Evolutionary conservation across 2,329 filamentous ascomycete species (phyloP).

Genomic region (Fusarium caatingaense): DNA sequence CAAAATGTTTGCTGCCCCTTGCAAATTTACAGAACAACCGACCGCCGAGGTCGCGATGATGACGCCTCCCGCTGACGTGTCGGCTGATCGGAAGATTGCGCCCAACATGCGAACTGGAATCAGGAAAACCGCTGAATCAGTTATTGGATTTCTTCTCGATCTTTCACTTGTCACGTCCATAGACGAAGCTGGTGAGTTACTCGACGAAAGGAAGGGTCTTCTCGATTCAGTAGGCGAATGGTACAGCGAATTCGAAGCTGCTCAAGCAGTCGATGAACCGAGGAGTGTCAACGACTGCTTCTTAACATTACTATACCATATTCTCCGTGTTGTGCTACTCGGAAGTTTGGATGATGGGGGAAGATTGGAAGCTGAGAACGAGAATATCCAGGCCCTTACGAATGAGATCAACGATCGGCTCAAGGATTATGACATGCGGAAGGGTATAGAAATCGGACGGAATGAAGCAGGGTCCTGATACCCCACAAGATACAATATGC

Average conservation of each 20-base stretch:
- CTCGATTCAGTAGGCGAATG: constrained; percentile 50
- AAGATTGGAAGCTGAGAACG: constrained; percentile 48
- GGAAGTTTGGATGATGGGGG: constrained; percentile 48
- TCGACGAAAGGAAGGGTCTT: constrained; percentile 48
- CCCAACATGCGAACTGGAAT: constrained; percentile 54
- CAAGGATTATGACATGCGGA: constrained; percentile 44
- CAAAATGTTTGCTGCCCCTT: constrained; percentile 57
- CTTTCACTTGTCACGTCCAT: constrained; percentile 44
- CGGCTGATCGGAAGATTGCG: constrained; percentile 47
- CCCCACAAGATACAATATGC: no score
- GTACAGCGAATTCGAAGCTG: constrained; percentile 47
- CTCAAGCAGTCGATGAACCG: constrained; percentile 21
- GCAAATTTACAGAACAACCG: constrained; percentile 53
- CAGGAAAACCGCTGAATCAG: constrained; percentile 48
- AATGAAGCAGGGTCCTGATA: neutral
- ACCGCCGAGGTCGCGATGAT: constrained; percentile 21
- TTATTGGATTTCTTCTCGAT: constrained; percentile 50
- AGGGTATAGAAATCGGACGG: neutral
- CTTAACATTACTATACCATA: constrained; percentile 50
- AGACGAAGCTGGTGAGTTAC: constrained; percentile 41
- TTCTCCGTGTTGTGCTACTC: constrained; percentile 51
- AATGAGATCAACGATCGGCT: constrained; percentile 48
- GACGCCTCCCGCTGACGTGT: constrained; percentile 37
- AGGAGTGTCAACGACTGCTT: constrained; percentile 51
- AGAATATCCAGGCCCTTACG: constrained; percentile 48